A percentile compares a stretch with the other conserved stretches of the same genome.
phyloP scores from a whole-genome alignment of 1,284 basidiomycete species.

The Somion occarium region DNA sequence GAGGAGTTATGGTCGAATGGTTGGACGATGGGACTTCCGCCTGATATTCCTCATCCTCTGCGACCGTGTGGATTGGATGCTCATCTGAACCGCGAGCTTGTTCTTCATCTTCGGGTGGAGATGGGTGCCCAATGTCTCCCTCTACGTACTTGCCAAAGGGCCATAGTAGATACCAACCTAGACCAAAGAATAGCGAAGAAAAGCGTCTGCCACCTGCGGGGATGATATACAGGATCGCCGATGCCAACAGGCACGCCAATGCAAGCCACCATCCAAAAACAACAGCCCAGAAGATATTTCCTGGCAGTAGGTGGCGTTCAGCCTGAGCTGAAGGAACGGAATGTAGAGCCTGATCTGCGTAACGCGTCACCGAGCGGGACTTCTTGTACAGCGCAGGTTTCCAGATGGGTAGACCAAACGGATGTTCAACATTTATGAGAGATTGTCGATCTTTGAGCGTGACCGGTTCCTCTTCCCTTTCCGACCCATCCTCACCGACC shows the following conservation, averaged over 20 bases:
- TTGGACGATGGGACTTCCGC: conserved; percentile 11
- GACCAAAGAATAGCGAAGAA: conserved; percentile 82
- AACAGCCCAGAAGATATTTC: conserved; percentile 90
- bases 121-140: conserved; percentile 57
- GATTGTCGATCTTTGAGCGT: conserved; percentile 97
- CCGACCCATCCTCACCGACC: conserved; percentile 31
- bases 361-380: conserved; percentile 91
- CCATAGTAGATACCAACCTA: conserved; percentile 97
- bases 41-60: conserved; percentile 1
- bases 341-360: conserved; percentile 94
- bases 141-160: conserved; percentile 99
- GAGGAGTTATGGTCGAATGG: conserved; percentile 28
- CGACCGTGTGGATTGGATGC: conserved; percentile 9
- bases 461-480: conserved; percentile 79
- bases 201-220: conserved; percentile 84
- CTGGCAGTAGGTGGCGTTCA: conserved; percentile 85
- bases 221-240: conserved; percentile 66
- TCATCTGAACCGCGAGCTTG: conserved; percentile 18
- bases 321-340: conserved; percentile 88
- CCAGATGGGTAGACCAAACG: conserved; percentile 99
- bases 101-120: conserved; percentile 39
- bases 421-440: conserved; percentile 98
- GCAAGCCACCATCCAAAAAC: conserved; percentile 93
- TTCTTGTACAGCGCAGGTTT: conserved; percentile 99
- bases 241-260: conserved; percentile 62